phyloP scores from a whole-genome alignment of 495 filamentous ascomycete species.

The Rusavskia elegans region DNA sequence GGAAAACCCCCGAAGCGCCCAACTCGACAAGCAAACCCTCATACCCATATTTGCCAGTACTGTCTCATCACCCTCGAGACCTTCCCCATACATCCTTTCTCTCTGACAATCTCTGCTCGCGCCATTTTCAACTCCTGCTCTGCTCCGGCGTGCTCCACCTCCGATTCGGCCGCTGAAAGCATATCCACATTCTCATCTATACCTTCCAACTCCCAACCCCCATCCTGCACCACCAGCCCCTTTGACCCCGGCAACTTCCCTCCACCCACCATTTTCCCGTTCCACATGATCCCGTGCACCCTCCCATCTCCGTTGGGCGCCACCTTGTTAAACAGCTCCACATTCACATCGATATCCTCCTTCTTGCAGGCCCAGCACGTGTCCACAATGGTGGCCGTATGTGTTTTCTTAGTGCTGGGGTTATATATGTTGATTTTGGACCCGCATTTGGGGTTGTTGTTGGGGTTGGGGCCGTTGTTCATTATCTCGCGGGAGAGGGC shows the following conservation, averaged over 20 bases:
- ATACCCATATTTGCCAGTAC: not conserved
- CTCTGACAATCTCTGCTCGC: no score
- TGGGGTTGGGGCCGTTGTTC: slow-evolving; percentile 3
- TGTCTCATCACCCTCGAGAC: not conserved
- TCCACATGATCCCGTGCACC: slow-evolving; percentile 1
- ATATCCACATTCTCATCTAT: no score
- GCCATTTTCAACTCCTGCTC: no score
- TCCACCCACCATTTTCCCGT: not conserved
- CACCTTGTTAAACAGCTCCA: not conserved
- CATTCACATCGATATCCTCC: slow-evolving; percentile 2
- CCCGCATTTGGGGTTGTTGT: slow-evolving; percentile 2
- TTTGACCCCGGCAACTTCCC: no score
- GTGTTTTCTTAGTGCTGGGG: not conserved
- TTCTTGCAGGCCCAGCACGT: not conserved
- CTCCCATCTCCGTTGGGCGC: not conserved
- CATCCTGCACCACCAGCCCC: no score
- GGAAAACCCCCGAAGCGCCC: no score
- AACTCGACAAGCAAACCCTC: no score
- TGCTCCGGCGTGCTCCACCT: no score
- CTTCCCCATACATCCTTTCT: not conserved
- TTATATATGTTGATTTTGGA: slow-evolving; percentile 2
- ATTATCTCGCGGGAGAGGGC: slow-evolving; percentile 4
- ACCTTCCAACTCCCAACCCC: no score
- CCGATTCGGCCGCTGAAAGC: no score
- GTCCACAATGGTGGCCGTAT: slow-evolving; percentile 1